Evolutionary conservation across 306 rosid species (phyloP).

Genomic region (Lotus japonicus): DNA sequence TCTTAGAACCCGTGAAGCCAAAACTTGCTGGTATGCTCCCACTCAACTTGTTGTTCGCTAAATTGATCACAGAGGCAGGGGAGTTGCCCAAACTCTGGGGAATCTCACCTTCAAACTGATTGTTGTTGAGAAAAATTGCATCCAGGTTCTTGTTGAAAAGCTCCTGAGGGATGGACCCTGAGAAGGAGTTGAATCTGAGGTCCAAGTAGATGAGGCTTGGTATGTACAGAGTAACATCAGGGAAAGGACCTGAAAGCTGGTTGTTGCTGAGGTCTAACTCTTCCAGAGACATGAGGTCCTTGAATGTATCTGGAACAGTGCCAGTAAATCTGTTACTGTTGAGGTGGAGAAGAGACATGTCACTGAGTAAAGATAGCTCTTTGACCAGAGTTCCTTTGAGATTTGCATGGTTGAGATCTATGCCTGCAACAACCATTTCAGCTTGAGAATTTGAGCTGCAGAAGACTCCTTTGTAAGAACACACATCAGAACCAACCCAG

Average conservation of each 20-base stretch:
- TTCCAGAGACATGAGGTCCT: constrained; percentile 48
- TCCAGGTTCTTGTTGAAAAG: constrained; percentile 68
- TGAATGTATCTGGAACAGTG: constrained; percentile 57
- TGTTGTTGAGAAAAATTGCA: constrained; percentile 86
- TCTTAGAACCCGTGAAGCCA: constrained; percentile 62
- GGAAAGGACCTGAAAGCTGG: constrained; percentile 76
- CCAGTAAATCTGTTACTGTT: constrained; percentile 81
- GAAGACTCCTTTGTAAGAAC: constrained; percentile 86
- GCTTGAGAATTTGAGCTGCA: constrained; percentile 44
- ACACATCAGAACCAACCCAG: constrained; percentile 79
- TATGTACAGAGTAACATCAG: constrained; percentile 44
- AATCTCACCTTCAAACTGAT: constrained; percentile 69
- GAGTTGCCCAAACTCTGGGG: constrained; percentile 84
- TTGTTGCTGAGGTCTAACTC: constrained; percentile 94
- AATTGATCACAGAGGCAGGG: constrained; percentile 87
- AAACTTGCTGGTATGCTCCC: constrained; percentile 78
- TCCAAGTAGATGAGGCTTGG: constrained; percentile 80
- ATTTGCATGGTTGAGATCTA: constrained; percentile 94
- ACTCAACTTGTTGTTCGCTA: constrained; percentile 68
- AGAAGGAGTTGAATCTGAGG: constrained; percentile 73
- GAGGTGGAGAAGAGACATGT: constrained; percentile 72
- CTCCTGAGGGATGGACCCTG: constrained; percentile 63
- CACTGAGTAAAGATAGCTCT: constrained; percentile 67
- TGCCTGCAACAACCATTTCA: constrained; percentile 54
- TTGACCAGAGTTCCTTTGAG: constrained; percentile 73